Evolutionary conservation across 2,329 filamentous ascomycete species (phyloP).

Genomic region (Sporothrix globosa): DNA sequence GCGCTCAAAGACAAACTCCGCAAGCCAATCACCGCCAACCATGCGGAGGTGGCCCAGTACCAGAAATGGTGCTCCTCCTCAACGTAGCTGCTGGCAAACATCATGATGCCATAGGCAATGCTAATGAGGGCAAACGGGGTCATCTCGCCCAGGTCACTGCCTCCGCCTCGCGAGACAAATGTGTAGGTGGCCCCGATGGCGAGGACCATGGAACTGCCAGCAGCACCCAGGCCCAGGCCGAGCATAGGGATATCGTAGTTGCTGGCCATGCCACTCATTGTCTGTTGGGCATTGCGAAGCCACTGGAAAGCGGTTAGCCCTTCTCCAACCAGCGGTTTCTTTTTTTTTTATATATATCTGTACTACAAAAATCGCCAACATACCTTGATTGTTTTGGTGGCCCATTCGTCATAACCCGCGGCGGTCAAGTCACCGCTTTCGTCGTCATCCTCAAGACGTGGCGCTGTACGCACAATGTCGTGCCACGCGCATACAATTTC

Average conservation of each 20-base stretch:
- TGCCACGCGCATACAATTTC: constrained; percentile 73
- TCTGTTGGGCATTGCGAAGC: constrained; percentile 70
- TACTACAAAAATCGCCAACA: not conserved
- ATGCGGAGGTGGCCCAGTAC: constrained; percentile 84
- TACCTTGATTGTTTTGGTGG: constrained; percentile 48
- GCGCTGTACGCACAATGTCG: constrained; percentile 39
- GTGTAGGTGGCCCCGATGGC: constrained; percentile 48
- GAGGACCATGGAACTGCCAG: constrained; percentile 45
- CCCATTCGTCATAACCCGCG: constrained; percentile 32
- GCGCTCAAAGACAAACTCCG: constrained; percentile 45
- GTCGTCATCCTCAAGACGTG: constrained; percentile 32
- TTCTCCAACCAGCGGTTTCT: no score
- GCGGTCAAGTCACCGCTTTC: constrained; percentile 26
- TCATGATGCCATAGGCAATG: constrained; percentile 76
- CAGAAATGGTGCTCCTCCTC: constrained; percentile 99
- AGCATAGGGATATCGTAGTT: constrained; percentile 80
- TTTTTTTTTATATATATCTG: no score
- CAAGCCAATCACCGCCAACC: constrained; percentile 61
- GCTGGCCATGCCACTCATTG: constrained; percentile 88
- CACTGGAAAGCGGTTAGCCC: constrained; percentile 51
- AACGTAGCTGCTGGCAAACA: constrained; percentile 97
- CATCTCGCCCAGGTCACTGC: constrained; percentile 37
- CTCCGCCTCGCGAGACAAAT: constrained; percentile 29
- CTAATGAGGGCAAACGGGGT: constrained; percentile 56
- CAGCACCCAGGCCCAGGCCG: constrained; percentile 49